A percentile compares a stretch with the other conserved stretches of the same genome.
Evolutionary conservation across 2,329 filamentous ascomycete genomes (phyloP).

Genomic region (Aspergillus carbonarius): DNA sequence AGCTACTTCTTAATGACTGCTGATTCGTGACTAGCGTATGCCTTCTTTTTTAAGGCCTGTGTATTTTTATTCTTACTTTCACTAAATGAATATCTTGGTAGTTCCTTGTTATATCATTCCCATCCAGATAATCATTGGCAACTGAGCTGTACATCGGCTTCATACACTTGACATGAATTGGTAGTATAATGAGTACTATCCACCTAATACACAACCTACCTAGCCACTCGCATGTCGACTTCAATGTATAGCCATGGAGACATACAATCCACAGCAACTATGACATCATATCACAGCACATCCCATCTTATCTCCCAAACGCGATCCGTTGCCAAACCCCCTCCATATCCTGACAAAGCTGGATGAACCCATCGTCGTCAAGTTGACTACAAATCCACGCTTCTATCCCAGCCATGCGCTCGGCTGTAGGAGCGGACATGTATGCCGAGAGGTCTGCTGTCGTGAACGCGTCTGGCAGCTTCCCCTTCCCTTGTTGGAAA

Average conservation of each 20-base stretch:
- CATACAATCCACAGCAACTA: neutral
- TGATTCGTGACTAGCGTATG: neutral
- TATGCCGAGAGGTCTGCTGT: constrained; percentile 34
- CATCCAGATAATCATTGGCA: too few relatives aligned
- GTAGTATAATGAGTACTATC: too few relatives aligned
- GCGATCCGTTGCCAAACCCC: constrained; percentile 42
- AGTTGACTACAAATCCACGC: constrained; percentile 44
- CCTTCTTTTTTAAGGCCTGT: neutral
- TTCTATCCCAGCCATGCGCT: constrained; percentile 36
- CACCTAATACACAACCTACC: too few relatives aligned
- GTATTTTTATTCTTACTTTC: neutral
- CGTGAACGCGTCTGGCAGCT: neutral
- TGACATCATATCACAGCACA: neutral
- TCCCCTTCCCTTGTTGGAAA: neutral
- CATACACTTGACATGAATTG: too few relatives aligned
- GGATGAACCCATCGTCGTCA: constrained; percentile 41
- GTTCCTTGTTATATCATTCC: too few relatives aligned
- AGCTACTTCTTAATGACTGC: neutral
- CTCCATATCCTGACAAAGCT: constrained; percentile 43
- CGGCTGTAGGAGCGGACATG: constrained; percentile 27
- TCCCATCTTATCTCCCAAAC: constrained; percentile 29
- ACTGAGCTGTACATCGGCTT: too few relatives aligned
- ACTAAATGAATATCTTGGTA: neutral
- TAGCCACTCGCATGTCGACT: neutral
- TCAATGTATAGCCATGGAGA: neutral